phyloP scores from a whole-genome alignment of 2,329 filamentous ascomycete genomes.

The Ophiostoma ulmi region DNA sequence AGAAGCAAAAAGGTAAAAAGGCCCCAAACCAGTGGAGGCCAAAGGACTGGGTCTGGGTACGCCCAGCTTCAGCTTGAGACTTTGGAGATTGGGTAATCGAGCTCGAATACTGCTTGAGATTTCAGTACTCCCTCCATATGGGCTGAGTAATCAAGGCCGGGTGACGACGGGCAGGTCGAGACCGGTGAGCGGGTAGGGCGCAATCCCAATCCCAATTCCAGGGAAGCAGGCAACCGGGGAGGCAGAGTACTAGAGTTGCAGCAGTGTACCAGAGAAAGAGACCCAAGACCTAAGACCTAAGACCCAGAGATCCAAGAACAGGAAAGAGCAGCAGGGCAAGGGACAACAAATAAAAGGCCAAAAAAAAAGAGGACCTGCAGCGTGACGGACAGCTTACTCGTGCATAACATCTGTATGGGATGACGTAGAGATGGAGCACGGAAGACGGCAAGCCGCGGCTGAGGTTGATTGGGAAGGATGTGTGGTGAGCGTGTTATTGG shows the following conservation, averaged over 20 bases:
- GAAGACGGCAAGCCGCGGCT: constrained; percentile 6
- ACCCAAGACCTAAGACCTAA: too few species aligned
- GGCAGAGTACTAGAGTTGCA: background rate
- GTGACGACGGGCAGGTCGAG: background rate
- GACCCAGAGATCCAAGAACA: background rate
- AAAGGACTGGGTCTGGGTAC: too few species aligned
- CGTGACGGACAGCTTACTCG: background rate
- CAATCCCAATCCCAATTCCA: background rate
- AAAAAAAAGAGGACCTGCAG: background rate
- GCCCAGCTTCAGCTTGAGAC: too few species aligned
- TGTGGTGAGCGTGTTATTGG: background rate
- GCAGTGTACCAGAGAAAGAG: background rate
- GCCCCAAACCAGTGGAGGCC: too few species aligned
- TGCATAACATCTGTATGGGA: background rate
- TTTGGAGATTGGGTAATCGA: too few species aligned
- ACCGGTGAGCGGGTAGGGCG: constrained; percentile 9
- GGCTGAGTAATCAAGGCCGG: constrained; percentile 5
- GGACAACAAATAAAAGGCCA: background rate
- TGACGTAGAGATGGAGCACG: background rate
- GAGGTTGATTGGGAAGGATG: background rate
- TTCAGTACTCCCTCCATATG: background rate
- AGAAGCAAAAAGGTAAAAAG: background rate
- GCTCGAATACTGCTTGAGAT: too few species aligned
- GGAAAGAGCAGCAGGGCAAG: background rate
- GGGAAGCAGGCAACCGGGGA: background rate